Percentiles rank a stretch among this genome's conserved stretches.
phyloP scores from a whole-genome alignment of 768 basidiomycete genomes.

The Lactarius indigo region DNA sequence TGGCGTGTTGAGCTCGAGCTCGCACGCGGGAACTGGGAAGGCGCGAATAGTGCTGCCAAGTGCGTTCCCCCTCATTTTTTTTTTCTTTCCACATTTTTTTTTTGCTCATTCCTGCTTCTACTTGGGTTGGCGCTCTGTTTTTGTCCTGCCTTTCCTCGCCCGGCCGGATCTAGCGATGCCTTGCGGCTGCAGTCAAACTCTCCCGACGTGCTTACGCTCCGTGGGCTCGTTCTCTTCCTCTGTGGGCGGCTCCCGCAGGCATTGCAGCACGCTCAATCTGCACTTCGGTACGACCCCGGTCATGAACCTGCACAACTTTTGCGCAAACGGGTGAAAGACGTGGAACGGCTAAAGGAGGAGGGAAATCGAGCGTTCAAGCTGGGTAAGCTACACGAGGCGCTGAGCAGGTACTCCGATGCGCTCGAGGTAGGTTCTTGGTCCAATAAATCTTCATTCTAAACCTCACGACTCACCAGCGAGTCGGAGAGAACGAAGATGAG shows the following conservation, averaged over 20 bases:
- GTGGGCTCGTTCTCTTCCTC: slow-evolving; percentile 78
- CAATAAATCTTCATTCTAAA: too few relatives aligned
- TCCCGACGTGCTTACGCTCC: slow-evolving; percentile 72
- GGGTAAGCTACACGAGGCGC: slow-evolving; percentile 55
- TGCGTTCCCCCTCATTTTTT: slow-evolving; percentile 36
- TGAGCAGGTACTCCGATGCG: slow-evolving; percentile 65
- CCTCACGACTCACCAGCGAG: slow-evolving; percentile 40
- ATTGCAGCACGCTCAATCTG: slow-evolving; percentile 63
- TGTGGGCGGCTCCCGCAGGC: slow-evolving; percentile 67
- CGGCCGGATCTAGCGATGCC: slow-evolving; percentile 52
- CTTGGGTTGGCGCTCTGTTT: background rate
- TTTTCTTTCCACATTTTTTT: background rate
- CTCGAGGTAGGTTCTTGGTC: slow-evolving; percentile 48
- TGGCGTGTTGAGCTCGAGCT: slow-evolving; percentile 80
- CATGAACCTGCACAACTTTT: slow-evolving; percentile 65
- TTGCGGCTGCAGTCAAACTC: slow-evolving; percentile 68
- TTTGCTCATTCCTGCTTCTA: background rate
- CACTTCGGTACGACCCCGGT: slow-evolving; percentile 76
- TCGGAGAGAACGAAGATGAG: slow-evolving; percentile 67
- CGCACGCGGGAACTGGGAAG: slow-evolving; percentile 65
- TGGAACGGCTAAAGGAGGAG: slow-evolving; percentile 81
- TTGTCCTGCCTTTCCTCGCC: background rate
- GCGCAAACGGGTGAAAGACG: slow-evolving; percentile 75
- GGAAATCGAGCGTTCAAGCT: slow-evolving; percentile 75
- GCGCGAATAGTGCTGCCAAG: slow-evolving; percentile 73